Evolutionary conservation across 305 asterid species (phyloP), one percentile per base, ranked within the genome.

Genomic region (Plantago lanceolata): DNA sequence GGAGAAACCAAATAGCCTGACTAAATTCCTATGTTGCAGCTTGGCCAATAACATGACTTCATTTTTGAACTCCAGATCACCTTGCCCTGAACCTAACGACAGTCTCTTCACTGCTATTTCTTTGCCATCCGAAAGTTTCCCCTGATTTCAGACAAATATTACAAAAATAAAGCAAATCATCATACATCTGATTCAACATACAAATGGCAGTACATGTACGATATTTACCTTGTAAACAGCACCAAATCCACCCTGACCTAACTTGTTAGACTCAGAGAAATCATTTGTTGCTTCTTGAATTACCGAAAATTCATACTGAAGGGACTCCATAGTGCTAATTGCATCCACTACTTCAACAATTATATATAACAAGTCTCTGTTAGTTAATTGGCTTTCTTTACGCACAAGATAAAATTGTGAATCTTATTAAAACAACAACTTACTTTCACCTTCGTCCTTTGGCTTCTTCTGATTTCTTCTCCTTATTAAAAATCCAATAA

Each of bases 211-310:
- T 24, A 24, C 28, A 24, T 1, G 28, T 24, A 24, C 28, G 9
- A 40, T 16, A 59, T 16, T 48, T 64, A 79, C 84, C 79, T 76
- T 64, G 64, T 66, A 75, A 40, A 75, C 83, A 24, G 59, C 64
- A 19, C 83, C 83, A 56, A 70, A 75, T 45, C 81, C 81, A 26
- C 84, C 81, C 57, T 76, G 64, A 28, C 77, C 77, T 5, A 79
- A 58, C 64, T 73, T 76, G 62, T 70, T 73, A 0, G 61, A 54
- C 31, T 40, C 49, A n/a, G 75, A 66, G 70, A 76, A 76, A 56
- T 65, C 64, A 56, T 79, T 29, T 1, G 85, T 79, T 66, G 81
- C 83, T 24, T 47, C 62, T 75, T 48, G 37, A 52, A 79, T 48
- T 3, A 15, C 44, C 35, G 26, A 51, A 31, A 80, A 68, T 15